phyloP scores from a whole-genome alignment of 2,329 filamentous ascomycete genomes.

The Pyrenophora seminiperda region DNA sequence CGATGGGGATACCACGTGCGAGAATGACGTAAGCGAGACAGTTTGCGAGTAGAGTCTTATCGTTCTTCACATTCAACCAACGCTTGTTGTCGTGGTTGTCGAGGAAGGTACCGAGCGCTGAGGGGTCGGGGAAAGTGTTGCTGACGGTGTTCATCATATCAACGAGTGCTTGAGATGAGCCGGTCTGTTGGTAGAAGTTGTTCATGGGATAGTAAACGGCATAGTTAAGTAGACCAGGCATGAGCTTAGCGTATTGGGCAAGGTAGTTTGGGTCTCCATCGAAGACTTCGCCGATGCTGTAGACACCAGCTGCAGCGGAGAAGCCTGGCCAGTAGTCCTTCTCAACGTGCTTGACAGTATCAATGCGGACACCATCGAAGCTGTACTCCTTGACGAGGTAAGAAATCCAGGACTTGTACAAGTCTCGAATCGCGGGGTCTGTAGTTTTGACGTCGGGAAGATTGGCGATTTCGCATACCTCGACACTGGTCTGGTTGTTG shows the following conservation, averaged over 20 bases:
- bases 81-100: constrained; percentile 50
- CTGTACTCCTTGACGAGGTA: constrained; percentile 39
- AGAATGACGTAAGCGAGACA: constrained; percentile 47
- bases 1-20: constrained; percentile 47
- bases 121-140: constrained; percentile 40
- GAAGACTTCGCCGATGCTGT: constrained; percentile 65
- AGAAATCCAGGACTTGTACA: constrained; percentile 38
- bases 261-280: constrained; percentile 60
- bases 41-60: constrained; percentile 46
- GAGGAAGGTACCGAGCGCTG: constrained; percentile 45
- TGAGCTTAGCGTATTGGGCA: constrained; percentile 58
- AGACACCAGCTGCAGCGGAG: constrained; percentile 60
- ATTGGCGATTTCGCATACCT: constrained; percentile 38
- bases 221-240: constrained; percentile 68
- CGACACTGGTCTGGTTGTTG: constrained; percentile 37
- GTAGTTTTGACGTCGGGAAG: constrained; percentile 40
- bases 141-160: constrained; percentile 44
- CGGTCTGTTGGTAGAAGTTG: constrained; percentile 43
- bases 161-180: constrained; percentile 39
- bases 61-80: constrained; percentile 46
- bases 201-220: constrained; percentile 54
- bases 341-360: constrained; percentile 67
- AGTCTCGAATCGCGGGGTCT: constrained; percentile 27
- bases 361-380: constrained; percentile 63
- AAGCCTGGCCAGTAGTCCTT: constrained; percentile 64